These are phyloP conservation scores for Colletotrichum spinosum DNA, from an alignment of 2,329 filamentous ascomycete species.

Conservation along the genomic window DNA sequence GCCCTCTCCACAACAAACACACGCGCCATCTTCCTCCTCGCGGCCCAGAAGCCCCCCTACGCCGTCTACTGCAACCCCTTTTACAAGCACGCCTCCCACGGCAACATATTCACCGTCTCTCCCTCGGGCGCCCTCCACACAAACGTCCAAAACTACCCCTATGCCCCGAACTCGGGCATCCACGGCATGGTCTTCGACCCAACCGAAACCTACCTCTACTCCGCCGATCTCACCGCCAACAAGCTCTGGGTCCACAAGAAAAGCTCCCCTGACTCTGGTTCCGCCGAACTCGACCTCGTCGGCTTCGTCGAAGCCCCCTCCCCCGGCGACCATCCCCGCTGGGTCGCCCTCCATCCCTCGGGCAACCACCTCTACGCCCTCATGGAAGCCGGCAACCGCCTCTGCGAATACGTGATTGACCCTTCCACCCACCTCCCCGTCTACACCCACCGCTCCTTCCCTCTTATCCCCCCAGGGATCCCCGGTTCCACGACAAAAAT, in stretches of 20 bases:
- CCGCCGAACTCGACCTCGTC: slow-evolving; percentile 61
- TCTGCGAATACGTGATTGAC: slow-evolving; percentile 86
- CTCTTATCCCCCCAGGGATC: slow-evolving; percentile 82
- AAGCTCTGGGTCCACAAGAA: slow-evolving; percentile 89
- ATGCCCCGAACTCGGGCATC: slow-evolving; percentile 77
- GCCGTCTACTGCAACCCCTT: slow-evolving; percentile 92
- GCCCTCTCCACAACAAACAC: slow-evolving; percentile 80
- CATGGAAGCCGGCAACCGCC: slow-evolving; percentile 89
- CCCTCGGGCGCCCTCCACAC: slow-evolving; percentile 66
- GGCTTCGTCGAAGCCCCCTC: slow-evolving; percentile 79
- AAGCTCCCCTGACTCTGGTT: slow-evolving; percentile 41
- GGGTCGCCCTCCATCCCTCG: slow-evolving; percentile 85
- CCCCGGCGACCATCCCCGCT: slow-evolving; percentile 82
- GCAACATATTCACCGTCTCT: slow-evolving; percentile 79
- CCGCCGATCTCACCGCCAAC: slow-evolving; percentile 81
- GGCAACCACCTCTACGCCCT: slow-evolving; percentile 85
- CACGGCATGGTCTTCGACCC: slow-evolving; percentile 87
- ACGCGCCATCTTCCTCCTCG: slow-evolving; percentile 88
- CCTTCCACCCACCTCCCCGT: slow-evolving; percentile 78
- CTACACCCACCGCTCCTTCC: slow-evolving; percentile 81
- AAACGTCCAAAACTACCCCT: slow-evolving; percentile 79
- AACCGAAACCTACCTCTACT: slow-evolving; percentile 80
- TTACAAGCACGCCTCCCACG: slow-evolving; percentile 85
- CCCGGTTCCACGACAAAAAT: slow-evolving; percentile 62
- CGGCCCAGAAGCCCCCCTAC: slow-evolving; percentile 81